Percentiles rank a stretch among this genome's conserved stretches.
These are phyloP conservation scores for Hericium coralloides DNA, from an alignment of 768 basidiomycete species.

Conservation along the genomic window DNA sequence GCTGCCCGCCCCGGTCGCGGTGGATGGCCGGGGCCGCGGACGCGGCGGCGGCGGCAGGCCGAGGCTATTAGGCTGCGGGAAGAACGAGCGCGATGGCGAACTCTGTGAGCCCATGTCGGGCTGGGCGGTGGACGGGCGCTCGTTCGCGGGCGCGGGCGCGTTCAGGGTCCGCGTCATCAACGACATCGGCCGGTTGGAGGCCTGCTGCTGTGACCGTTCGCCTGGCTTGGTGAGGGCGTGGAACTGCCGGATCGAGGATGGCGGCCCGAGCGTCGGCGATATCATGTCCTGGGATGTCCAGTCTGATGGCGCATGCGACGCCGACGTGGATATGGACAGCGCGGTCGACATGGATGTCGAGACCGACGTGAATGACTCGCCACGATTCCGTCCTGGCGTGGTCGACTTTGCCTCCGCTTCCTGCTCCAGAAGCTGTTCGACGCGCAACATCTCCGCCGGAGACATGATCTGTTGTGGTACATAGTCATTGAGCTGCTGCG, in stretches of 20 bases:
- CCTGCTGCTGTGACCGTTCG: not conserved
- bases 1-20: constrained; percentile 3
- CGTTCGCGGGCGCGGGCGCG: not conserved
- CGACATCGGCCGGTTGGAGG: not conserved
- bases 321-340: not conserved
- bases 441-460: constrained; percentile 51
- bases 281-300: not conserved
- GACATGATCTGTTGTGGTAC: constrained; percentile 60
- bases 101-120: not conserved
- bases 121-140: constrained; percentile 2
- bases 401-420: constrained; percentile 7
- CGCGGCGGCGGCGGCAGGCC: constrained; percentile 51
- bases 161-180: not conserved
- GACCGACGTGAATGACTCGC: constrained; percentile 6
- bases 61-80: constrained; percentile 23
- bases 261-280: not conserved
- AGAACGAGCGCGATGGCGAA: constrained; percentile 8
- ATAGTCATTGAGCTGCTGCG: constrained; percentile 37
- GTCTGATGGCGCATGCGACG: not conserved
- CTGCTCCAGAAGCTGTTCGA: constrained; percentile 43
- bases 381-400: not conserved
- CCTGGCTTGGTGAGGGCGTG: not conserved
- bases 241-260: not conserved
- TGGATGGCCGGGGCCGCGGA: constrained; percentile 14
- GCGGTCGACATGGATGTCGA: constrained; percentile 1